Evolutionary conservation across 208 protist species (phyloP), one percentile per base, ranked within the genome.

Genomic region (Endotrypanum monterogeii): DNA sequence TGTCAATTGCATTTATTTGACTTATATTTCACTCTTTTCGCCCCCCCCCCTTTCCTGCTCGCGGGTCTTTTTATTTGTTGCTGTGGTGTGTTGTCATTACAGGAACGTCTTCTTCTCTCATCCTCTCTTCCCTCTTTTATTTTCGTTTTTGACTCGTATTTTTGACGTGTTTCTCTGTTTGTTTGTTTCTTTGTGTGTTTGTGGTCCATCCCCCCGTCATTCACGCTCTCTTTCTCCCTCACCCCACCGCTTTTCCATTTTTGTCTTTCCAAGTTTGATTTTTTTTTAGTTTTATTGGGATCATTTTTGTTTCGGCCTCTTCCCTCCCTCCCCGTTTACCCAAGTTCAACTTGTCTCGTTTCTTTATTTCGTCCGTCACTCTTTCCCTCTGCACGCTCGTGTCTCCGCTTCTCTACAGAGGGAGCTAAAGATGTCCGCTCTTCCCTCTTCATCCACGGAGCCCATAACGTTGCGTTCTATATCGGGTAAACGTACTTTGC

Each of bases 381-480:
- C 16, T 54, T 35, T 39, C 2, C 44, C 63, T 28, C 28, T 48
- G n/a, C 37, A 23, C 63, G 54, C 54, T 23, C 11, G 23, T 23
- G 23, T 57, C 16, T 20, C 25, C 37, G 37, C 50, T 62, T 8
- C 32, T 11, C 54, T 23, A 12, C 16, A 37, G 37, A 18, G 60
- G 8, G 20, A 30, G 32, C 2, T 20, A n/a, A 44, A 48, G 35
- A 50, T 60, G 50, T 48, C 54, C 20, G 35, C 11, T 61, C 32
- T 32, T 28, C 16, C 68, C 2, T 41, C 67, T 1, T 5, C 63
- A 6, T 50, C 51, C 18, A 25, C 5, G 0, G 65, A 51, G 1
- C 20, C 18, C 50, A 67, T 89, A 20, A 77, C 68, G 16, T 73
- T 93, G 61, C 87, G 79, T 30, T 89, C 71, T n/a, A 76, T 87